Evolutionary conservation across 805 yeast genomes (phyloP), one percentile per base, ranked within the genome.

Genomic region (Priceomyces castillae): DNA sequence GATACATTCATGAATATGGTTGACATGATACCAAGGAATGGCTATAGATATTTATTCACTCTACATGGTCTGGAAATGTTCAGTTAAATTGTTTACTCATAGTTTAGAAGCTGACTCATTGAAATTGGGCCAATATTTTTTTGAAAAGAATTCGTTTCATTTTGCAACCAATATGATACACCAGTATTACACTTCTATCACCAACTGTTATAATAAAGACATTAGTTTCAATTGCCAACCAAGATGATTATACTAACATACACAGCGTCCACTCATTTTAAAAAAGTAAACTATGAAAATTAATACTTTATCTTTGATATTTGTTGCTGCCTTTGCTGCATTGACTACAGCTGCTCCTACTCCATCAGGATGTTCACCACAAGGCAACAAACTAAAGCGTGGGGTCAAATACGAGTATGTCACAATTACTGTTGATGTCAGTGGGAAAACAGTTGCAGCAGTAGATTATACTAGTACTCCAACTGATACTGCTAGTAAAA

Each of bases 371-470:
- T 37, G 40, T 17, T 9, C 30, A 7, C 18, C 31, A 7, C 26
- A 81, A 67, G 73, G 73, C 46, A 85, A 82, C 69, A 77, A 67
- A 61, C 82, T 75, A 64, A 80, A 72, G 64, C 76, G 80, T 69
- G 82, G 78, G 37, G 76, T 74, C 49, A 65, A 72, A 51, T 63
- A 68, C 50, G 64, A 64, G 43, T 64, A 67, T 48, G 70, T 69
- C 41, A 69, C 74, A 30, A 71, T 73, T 42, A 64, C 74, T 46
- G 73, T 71, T 43, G 69, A 73, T 49, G 71, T 68, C 34, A 46
- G 62, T 35, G 78, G 77, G 47, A 65, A 65, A 14, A 67, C 67
- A 19, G 52, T 64, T 19, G 39, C 51, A 15, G 47, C 57, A 12
- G 43, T 62, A 4, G 34, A 34, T 2, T 15, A 41, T 15, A 30